Conservation (phyloP, 306 rosid genomes). For the Rubus parviflorus region DNA sequence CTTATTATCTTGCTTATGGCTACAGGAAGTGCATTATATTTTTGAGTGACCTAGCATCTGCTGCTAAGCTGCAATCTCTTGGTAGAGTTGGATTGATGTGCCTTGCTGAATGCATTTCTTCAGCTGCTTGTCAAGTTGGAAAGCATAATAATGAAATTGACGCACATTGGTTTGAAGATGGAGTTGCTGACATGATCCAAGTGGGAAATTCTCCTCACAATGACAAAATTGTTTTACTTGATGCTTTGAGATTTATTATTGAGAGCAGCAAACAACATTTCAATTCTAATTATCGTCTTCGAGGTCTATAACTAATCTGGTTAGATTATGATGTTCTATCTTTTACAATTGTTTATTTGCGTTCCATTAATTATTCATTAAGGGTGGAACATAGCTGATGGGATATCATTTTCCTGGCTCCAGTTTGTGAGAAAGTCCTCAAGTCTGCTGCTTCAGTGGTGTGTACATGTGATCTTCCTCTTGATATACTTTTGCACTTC, state of each 20-base stretch:
- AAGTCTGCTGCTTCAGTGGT: slow-evolving; percentile 72
- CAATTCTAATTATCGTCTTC: slow-evolving; percentile 89
- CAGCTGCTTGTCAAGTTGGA: slow-evolving; percentile 58
- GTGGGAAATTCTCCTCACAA: slow-evolving; percentile 38
- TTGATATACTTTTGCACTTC: slow-evolving; percentile 68
- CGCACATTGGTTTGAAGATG: slow-evolving; percentile 37
- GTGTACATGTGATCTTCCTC: slow-evolving; percentile 64
- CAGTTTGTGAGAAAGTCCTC: slow-evolving; percentile 81
- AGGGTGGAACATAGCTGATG: slow-evolving; percentile 28
- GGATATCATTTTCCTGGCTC: slow-evolving; percentile 30
- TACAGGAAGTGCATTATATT: slow-evolving; percentile 65
- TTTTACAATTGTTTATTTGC: slow-evolving; percentile 23
- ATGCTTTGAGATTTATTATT: slow-evolving; percentile 71
- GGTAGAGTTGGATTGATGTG: slow-evolving; percentile 90
- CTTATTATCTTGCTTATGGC: slow-evolving; percentile 17
- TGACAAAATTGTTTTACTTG: slow-evolving; percentile 51
- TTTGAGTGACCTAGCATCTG: slow-evolving; percentile 68
- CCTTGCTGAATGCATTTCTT: slow-evolving; percentile 85
- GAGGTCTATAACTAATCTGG: slow-evolving; percentile 54
- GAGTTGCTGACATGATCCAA: slow-evolving; percentile 19
- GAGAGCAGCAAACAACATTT: slow-evolving; percentile 95
- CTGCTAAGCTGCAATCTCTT: slow-evolving; percentile 65
- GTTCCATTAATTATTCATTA: slow-evolving; percentile 14
- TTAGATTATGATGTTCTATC: slow-evolving; percentile 39
- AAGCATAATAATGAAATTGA: slow-evolving; percentile 26